Evolutionary conservation across 2,329 filamentous ascomycete genomes (phyloP).

Genomic region (Colletotrichum gloeosporioides): DNA sequence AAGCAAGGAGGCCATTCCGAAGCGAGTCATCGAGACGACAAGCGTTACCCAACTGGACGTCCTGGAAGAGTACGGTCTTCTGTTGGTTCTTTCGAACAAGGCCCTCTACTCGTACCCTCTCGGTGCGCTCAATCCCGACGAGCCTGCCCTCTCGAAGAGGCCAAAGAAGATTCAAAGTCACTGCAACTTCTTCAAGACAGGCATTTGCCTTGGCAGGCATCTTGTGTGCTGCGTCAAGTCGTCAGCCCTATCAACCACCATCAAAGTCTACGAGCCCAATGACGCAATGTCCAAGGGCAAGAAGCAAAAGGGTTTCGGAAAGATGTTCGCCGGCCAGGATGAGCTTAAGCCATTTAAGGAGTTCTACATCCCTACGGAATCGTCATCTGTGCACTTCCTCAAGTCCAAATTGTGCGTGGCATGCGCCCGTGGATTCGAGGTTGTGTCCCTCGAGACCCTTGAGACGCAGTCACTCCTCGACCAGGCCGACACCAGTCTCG

Average conservation of each 20-base stretch:
- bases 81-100: conserved; percentile 92
- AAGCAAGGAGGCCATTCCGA: conserved; percentile 81
- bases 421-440: conserved; percentile 94
- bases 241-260: conserved; percentile 89
- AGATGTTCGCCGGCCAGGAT: conserved; percentile 96
- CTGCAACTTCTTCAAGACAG: conserved; percentile 98
- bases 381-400: conserved; percentile 97
- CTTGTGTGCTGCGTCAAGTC: conserved; percentile 97
- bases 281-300: conserved; percentile 92
- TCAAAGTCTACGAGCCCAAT: conserved; percentile 99
- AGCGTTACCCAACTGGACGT: conserved; percentile 96
- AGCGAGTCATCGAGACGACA: conserved; percentile 83
- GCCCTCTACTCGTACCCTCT: conserved; percentile 89
- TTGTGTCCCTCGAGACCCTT: conserved; percentile 95
- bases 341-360: conserved; percentile 97
- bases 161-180: conserved; percentile 97
- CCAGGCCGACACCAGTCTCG: conserved; percentile 95
- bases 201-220: conserved; percentile 92
- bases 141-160: conserved; percentile 80
- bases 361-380: conserved; percentile 98
- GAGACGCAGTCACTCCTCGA: conserved; percentile 97
- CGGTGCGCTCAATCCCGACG: conserved; percentile 83
- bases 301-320: conserved; percentile 93
- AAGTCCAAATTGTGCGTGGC: conserved; percentile 96
- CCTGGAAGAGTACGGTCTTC: conserved; percentile 90